Base-by-base conservation (phyloP, 805 yeast species). In the Blastobotrys robertii region DNA sequence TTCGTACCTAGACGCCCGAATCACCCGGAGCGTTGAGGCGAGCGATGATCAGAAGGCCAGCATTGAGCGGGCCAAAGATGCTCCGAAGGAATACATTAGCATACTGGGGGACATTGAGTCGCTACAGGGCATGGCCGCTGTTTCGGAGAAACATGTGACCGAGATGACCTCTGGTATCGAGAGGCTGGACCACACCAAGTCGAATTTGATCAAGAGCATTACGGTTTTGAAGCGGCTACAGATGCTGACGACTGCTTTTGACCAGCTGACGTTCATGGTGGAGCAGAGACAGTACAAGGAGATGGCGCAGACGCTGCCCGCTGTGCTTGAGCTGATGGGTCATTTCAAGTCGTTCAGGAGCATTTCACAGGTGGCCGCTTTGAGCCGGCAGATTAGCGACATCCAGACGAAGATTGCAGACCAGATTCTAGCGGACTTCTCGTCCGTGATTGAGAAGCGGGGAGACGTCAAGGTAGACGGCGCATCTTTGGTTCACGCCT, bases 171-270 rank as follows among this genome's bases (percentile, higher is more conserved):
- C 75, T 3, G 81, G 80, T 33, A 87, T 92, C 48, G 82, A 85
- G 51, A 65, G 71, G 15, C 68, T 92, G 46, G 97, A 92, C 61
- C 76, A 74, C 40, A 79, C 88, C 30, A 92, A 92, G 66, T 77
- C 76, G 57, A 92, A 92, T 59, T 66, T 92, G 39, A 88, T 86
- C 1, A 69, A 77, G 22, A 77, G 92, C 8, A 84, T 92, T 84
- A 85, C 94, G 1, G 78, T 87, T 31, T 68, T 90, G 51, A 84
- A 90, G 54, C 73, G 95, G 48, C 67, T 92, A 32, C 94, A 87
- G 56, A 88, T 88, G 84, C 68, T 92, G 39, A 72, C 84, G 5
- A 78, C 76, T 14, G 88, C 94, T 2, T 79, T 78, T 58, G 78
- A 77, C 34, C 75, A 76, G 48, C 68, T 86, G 37, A 69, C 69